phyloP scores from a whole-genome alignment of 2,329 filamentous ascomycete genomes.

The Tolypocladium cylindrosporum region DNA sequence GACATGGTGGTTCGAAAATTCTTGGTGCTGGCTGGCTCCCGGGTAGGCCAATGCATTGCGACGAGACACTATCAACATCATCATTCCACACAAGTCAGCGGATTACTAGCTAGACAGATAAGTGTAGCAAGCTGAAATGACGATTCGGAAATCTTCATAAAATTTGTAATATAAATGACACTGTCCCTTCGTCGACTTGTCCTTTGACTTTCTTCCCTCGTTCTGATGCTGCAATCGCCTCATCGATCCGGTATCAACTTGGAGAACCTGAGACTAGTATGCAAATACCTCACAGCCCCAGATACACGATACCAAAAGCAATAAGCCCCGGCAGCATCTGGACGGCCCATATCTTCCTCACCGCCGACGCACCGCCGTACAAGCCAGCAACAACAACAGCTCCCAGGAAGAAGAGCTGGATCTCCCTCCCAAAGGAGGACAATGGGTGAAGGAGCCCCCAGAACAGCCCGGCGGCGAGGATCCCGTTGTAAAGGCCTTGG shows the following conservation, averaged over 20 bases:
- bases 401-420: slow-evolving; percentile 36
- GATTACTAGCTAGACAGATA: too few relatives aligned
- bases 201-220: too few relatives aligned
- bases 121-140: too few relatives aligned
- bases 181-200: too few relatives aligned
- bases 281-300: slow-evolving; percentile 8
- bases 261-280: neutral
- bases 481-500: slow-evolving; percentile 43
- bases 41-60: neutral
- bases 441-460: slow-evolving; percentile 38
- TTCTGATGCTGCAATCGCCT: too few relatives aligned
- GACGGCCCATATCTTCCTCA: slow-evolving; percentile 29
- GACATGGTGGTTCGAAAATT: neutral
- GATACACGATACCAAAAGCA: neutral
- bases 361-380: slow-evolving; percentile 32
- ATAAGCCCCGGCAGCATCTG: slow-evolving; percentile 24
- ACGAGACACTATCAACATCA: too few relatives aligned
- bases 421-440: slow-evolving; percentile 28
- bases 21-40: neutral
- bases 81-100: too few relatives aligned
- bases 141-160: too few relatives aligned
- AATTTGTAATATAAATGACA: too few relatives aligned
- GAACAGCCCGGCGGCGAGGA: slow-evolving; percentile 36
- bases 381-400: slow-evolving; percentile 34
- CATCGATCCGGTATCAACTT: too few relatives aligned